Evolutionary conservation across 148 eudicot genomes (phyloP), one percentile per base, ranked within the genome.

Genomic region (Linanthus parryae): DNA sequence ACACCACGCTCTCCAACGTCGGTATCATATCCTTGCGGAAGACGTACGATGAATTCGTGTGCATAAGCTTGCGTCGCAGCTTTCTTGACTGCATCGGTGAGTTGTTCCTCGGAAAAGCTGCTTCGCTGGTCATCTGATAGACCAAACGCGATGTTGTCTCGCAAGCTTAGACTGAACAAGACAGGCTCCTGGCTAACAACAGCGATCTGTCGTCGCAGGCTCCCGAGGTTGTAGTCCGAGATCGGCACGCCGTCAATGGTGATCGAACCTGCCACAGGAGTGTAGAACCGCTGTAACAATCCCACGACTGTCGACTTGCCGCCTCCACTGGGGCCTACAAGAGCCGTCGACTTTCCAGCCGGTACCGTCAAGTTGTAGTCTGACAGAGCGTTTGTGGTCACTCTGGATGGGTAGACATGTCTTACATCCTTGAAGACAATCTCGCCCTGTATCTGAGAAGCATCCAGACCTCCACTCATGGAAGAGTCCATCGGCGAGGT

Each of bases 231-330:
- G 17, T 50, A 50, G 5, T 37, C 12, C 20, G 11, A 18, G 30
- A 33, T 29, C 18, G 30, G 25, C 10, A n/a, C 11, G 3, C 54
- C 39, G 16, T 50, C 54, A 15, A 50, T 50, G 8, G 15, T 14
- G 11, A 50, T 33, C 23, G 10, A 15, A 10, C 54, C 54, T 39
- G 30, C 33, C 15, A 50, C 1, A 3, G 54, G 54, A 14, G 30
- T 39, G 8, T 50, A 50, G 37, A 48, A 50, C 33, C 54, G 17
- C 16, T 31, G 38, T 2, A 50, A 17, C 4, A 50, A 18, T 8
- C 21, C 54, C 22, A 50, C 33, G 39, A 50, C 33, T 7, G 54
- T 50, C 16, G 54, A 50, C 24, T 50, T 50, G n/a, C 54, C 54
- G 16, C 38, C 30, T 16, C 54, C 54, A n/a, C 54, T 50, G 17